Conservation (phyloP, 2,329 filamentous ascomycete species). For the Colletotrichum simmondsii region DNA sequence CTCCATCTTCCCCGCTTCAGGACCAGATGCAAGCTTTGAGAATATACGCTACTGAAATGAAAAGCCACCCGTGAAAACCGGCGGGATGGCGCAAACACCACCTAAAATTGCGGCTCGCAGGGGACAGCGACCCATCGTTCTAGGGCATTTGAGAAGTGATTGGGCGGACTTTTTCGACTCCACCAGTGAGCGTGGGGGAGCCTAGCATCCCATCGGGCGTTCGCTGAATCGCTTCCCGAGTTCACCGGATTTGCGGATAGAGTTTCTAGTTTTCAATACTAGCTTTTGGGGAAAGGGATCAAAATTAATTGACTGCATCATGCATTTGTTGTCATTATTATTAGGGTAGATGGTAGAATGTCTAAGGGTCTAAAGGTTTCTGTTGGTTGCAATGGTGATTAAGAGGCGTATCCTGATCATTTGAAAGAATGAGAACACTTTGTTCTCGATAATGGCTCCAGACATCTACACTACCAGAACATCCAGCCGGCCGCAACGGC, state of each 20-base stretch:
- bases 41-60: neutral
- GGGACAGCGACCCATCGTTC: neutral
- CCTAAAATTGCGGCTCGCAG: neutral
- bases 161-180: conserved; percentile 4
- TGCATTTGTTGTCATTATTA: neutral
- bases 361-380: too few relatives aligned
- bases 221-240: neutral
- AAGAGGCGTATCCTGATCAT: too few relatives aligned
- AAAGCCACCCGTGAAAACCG: neutral
- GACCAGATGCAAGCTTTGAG: neutral
- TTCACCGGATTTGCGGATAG: neutral
- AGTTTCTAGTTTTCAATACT: neutral
- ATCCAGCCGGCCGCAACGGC: too few relatives aligned
- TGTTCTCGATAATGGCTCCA: too few relatives aligned
- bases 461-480: too few relatives aligned
- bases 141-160: neutral
- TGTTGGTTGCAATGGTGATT: too few relatives aligned
- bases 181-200: conserved; percentile 5
- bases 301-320: neutral
- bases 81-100: neutral
- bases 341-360: too few relatives aligned
- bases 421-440: too few relatives aligned
- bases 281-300: neutral
- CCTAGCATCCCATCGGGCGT: neutral
- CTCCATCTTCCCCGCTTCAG: neutral